Base-by-base conservation (phyloP, 1,284 basidiomycete species). In the Sphagnurus paluster region DNA sequence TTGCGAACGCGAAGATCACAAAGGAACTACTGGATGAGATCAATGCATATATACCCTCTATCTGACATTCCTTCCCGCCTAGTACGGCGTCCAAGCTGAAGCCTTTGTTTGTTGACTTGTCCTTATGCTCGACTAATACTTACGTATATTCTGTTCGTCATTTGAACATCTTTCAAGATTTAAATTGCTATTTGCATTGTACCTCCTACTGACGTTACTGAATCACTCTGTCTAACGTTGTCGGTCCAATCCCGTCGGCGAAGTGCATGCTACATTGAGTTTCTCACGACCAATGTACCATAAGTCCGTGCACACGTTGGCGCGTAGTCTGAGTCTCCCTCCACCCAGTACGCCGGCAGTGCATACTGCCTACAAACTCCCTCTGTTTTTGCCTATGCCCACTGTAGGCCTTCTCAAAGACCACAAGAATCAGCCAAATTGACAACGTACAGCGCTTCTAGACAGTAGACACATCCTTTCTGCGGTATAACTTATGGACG, bases 1-100 rank as follows among this genome's bases (percentile, higher is more conserved):
- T 81, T 30, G 67, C 76, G 20, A 82, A 75, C 50, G 73, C 77
- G 21, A 86, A 86, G 65, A 76, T 80, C 39, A 82, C 82, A 10
- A 64, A 72, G 51, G 80, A 82, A 32, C 65, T 82, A 24, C 57
- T 82, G 52, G 74, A 79, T 40, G 76, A 77, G 56, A 79, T 82
- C 51, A 70, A 74, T 30, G 69, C 73, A 42, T 75, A 81, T 61
- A 73, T 81, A 54, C 80, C 80, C 52, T 29, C 48, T 9, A 44
- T 17, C 9, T 55, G 45, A 48, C 19, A 20, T 17, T 32, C 33
- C n/a, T n/a, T n/a, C n/a, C n/a, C n/a, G n/a, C n/a, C n/a, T n/a
- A n/a, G n/a, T n/a, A n/a, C n/a, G n/a, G n/a, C n/a, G n/a, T n/a
- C n/a, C n/a, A n/a, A n/a, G n/a, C n/a, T n/a, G n/a, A n/a, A n/a